Evolutionary conservation across 1,139 yeast species (phyloP), one percentile per base, ranked within the genome.

Genomic region (Candida dubliniensis): DNA sequence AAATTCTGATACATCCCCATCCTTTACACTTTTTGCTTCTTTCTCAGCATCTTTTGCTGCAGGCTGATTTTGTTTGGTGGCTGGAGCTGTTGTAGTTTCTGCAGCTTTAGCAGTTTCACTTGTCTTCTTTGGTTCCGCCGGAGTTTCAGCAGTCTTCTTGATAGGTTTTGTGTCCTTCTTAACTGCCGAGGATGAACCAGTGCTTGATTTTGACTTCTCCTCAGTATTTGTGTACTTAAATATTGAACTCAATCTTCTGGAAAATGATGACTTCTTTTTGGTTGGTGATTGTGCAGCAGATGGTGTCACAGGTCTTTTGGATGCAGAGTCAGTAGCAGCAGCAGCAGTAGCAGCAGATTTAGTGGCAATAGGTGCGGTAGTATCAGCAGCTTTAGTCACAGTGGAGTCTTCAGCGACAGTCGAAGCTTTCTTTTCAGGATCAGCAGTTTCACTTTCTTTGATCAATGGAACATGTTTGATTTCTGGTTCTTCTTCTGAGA

Each of bases 401-500:
- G 42, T 38, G 4, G 42, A 29, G 9, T 36, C 36, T 10, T 35
- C 34, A 12, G 40, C 29, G 7, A 39, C 11, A 8, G 41, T 18
- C 26, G 26, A 15, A 9, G 36, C 30, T 31, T 31, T 29, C 27
- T 25, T 38, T 33, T 41, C 30, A 10, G 45, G 26, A n/a, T 26
- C 38, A 34, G 39, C 44, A 23, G 38, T 44, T 12, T 46, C 47
- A 24, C 48, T 38, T 38, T 47, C 51, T 4, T 48, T 40, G 13
- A 44, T 39, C 33, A 52, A 49, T 7, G 59, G 54, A n/a, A 52
- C 56, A 34, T 49, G 54, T 40, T 52, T 50, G 26, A 45, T 48
- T 31, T 54, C 55, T 25, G 57, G 60, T 31, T 56, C 61, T 43
- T 65, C 60, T 23, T 60, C 66, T 2, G 74, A 58, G 47, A 74